Base-by-base conservation (phyloP, 305 asterid genomes). In the Fraxinus greggii region DNA sequence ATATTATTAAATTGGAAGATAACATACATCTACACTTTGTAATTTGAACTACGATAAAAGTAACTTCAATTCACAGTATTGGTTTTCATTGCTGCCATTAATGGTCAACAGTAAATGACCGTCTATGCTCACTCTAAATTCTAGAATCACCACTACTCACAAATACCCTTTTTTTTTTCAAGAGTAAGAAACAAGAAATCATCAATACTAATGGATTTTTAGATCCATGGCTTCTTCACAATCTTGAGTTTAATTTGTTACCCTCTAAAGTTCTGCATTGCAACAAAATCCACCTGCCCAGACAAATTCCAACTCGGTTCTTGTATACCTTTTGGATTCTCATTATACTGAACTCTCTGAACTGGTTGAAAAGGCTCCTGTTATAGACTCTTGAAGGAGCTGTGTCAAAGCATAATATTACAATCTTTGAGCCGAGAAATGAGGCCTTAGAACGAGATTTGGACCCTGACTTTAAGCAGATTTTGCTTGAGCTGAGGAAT, bases 331-430 rank as follows among this genome's bases (percentile, higher is more conserved):
- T 10, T 48, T 89, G 32, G 98, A 94, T 84, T 92, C 97, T 1
- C 98, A 86, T 72, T 94, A 94, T 80, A 92, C 97, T 1, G 97
- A 94, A 87, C 91, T 94, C 0, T 94, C 98, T 0, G 98, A 94
- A 85, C 93, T 94, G 0, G 91, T 92, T 1, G 98, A 94, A 81
- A 94, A 92, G 56, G 98, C 98, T 95, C 1, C 59, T 95, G 69
- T 86, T 94, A 6, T 98, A 95, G 72, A 90, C 96, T 0, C 96
- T 95, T 0, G 99, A 95, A 80, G 91, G 92, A 33, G 96, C 99
- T 5, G 97, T 95, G 1, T 79, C 97, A 0, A 84, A 76, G 12
- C 97, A 92, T 76, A 92, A 95, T 51, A 93, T 95, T 82, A 92
- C 98, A 87, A 88, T 95, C 26, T 93, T 95, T 7, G 98, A 97